Percentiles rank a stretch among this genome's conserved stretches.
Conservation (phyloP, 768 basidiomycete genomes). For the Gloeopeniophorella convolvens region DNA sequence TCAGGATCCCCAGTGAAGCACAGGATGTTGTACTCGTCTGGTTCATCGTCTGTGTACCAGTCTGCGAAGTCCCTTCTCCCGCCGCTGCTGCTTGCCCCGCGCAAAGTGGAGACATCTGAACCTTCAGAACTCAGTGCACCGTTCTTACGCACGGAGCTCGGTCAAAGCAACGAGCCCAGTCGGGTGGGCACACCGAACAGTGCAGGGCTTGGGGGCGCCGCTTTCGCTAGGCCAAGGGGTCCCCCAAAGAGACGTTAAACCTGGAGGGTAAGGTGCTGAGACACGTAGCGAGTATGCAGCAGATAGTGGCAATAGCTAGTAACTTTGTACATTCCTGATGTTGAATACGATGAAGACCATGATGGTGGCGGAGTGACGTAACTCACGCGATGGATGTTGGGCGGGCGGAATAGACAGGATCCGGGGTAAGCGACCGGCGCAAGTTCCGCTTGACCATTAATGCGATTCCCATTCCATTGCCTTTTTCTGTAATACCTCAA, state of each 20-base stretch:
- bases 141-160: constrained; percentile 56
- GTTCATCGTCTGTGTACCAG: constrained; percentile 48
- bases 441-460: too few relatives aligned
- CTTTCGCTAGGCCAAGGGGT: constrained; percentile 66
- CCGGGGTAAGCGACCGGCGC: too few relatives aligned
- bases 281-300: constrained; percentile 22
- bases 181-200: constrained; percentile 21
- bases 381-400: neutral
- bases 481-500: too few relatives aligned
- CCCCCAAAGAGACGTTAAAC: constrained; percentile 48
- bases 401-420: too few relatives aligned
- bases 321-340: neutral
- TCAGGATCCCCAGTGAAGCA: constrained; percentile 71
- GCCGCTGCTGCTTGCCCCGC: constrained; percentile 37
- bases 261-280: too few relatives aligned
- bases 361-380: neutral
- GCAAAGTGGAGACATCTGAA: constrained; percentile 81
- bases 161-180: constrained; percentile 24
- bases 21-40: constrained; percentile 86
- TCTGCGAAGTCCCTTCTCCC: constrained; percentile 47
- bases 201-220: constrained; percentile 32
- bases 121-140: constrained; percentile 62
- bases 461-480: too few relatives aligned
- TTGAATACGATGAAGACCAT: too few relatives aligned
- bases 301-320: neutral